A percentile compares a stretch with the other conserved stretches of the same genome.
These are phyloP conservation scores for Fraxinus quadrangulata DNA, from an alignment of 257 asterid genomes.

Conservation along the genomic window DNA sequence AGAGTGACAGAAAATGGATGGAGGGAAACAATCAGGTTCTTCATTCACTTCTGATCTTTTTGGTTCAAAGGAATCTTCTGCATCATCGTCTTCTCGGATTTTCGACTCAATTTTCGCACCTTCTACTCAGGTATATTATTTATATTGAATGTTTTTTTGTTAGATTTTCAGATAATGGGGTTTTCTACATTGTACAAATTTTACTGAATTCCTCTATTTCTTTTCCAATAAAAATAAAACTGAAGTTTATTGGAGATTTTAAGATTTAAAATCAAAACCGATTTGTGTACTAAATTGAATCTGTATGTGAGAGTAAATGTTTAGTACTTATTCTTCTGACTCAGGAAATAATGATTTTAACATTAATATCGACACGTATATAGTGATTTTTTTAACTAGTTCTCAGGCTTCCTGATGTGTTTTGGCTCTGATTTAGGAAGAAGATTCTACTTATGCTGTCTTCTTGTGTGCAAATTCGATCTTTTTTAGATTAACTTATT, in stretches of 20 bases:
- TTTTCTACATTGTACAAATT: background rate
- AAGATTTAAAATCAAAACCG: background rate
- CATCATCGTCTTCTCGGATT: conserved; percentile 45
- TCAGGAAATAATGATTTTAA: background rate
- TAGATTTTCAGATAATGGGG: conserved; percentile 10
- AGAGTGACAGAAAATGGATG: conserved; percentile 40
- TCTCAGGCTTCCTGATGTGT: background rate
- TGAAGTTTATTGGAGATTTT: background rate
- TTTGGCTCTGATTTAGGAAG: background rate
- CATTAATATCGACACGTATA: background rate
- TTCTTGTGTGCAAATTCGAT: background rate
- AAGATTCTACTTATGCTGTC: background rate
- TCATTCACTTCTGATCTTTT: conserved; percentile 65
- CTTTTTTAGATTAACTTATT: background rate
- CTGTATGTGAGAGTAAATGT: background rate
- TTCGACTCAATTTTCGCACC: conserved; percentile 59
- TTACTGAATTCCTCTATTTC: background rate
- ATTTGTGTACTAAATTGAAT: background rate
- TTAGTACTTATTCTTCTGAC: background rate
- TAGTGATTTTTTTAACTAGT: background rate
- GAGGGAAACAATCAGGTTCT: conserved; percentile 45
- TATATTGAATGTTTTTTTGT: background rate
- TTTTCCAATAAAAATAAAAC: too few relatives aligned
- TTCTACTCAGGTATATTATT: conserved; percentile 43
- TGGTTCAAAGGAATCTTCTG: conserved; percentile 50